Percentiles rank a stretch among this genome's conserved stretches.
phyloP scores from a whole-genome alignment of 768 basidiomycete species.

The Trametes gibbosa region DNA sequence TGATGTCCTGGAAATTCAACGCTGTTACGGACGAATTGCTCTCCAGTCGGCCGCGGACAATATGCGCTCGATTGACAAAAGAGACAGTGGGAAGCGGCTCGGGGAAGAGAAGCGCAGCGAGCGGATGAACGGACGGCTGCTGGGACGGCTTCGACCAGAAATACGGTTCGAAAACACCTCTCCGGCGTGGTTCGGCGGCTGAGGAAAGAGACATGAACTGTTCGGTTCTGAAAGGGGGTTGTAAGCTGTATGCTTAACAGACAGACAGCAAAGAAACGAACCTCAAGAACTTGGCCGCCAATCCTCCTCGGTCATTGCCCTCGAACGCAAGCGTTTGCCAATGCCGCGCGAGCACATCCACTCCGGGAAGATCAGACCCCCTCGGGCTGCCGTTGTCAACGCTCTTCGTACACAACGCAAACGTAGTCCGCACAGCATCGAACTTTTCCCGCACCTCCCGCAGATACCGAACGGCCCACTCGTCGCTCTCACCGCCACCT shows the following conservation, averaged over 20 bases:
- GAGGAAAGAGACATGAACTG: slow-evolving; percentile 79
- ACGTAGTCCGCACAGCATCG: slow-evolving; percentile 47
- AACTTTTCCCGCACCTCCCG: slow-evolving; percentile 44
- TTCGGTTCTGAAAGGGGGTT: slow-evolving; percentile 47
- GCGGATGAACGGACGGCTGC: slow-evolving; percentile 41
- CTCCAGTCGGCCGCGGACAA: slow-evolving; percentile 68
- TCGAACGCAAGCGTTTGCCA: slow-evolving; percentile 51
- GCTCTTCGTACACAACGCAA: slow-evolving; percentile 51
- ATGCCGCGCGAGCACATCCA: slow-evolving; percentile 48
- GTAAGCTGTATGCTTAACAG: background rate
- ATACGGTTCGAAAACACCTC: slow-evolving; percentile 72
- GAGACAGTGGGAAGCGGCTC: slow-evolving; percentile 68
- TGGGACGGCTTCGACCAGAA: slow-evolving; percentile 58
- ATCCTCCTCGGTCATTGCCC: slow-evolving; percentile 37
- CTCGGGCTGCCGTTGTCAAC: slow-evolving; percentile 26
- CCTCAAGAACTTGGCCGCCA: slow-evolving; percentile 62
- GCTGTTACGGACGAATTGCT: slow-evolving; percentile 41
- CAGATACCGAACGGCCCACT: slow-evolving; percentile 43
- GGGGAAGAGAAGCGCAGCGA: slow-evolving; percentile 70
- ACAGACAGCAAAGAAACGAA: slow-evolving; percentile 23
- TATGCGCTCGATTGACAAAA: slow-evolving; percentile 63
- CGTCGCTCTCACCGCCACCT: slow-evolving; percentile 39
- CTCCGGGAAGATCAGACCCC: slow-evolving; percentile 32
- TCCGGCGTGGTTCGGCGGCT: slow-evolving; percentile 71
- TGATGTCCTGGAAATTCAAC: slow-evolving; percentile 55